phyloP scores from a whole-genome alignment of 1,284 basidiomycete species.

The Tilletia indica region DNA sequence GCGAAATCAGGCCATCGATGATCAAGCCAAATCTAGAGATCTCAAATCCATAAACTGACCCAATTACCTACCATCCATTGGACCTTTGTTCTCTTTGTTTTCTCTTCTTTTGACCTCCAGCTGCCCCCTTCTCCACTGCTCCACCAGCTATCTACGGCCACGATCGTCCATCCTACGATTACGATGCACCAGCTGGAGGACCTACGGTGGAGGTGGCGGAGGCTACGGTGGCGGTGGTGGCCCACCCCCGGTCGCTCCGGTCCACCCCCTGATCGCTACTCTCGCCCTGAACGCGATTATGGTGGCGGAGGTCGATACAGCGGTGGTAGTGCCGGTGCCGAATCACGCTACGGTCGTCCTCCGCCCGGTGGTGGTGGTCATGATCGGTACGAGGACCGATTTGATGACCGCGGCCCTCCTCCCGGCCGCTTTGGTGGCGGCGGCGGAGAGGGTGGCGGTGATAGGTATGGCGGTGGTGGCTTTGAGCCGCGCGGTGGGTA shows the following conservation, averaged over 20 bases:
- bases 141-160: not conserved
- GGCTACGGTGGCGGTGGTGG: not conserved
- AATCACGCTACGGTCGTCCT: not conserved
- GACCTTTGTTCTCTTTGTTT: not conserved
- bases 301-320: not conserved
- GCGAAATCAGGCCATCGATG: too few species aligned
- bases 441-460: not conserved
- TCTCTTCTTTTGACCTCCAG: not conserved
- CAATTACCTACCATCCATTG: not conserved
- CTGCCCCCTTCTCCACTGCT: not conserved
- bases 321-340: too few species aligned
- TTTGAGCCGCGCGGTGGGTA: not conserved
- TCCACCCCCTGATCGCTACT: not conserved
- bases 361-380: not conserved
- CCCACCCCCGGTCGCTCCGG: not conserved
- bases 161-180: not conserved
- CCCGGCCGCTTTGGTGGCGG: conserved; percentile 1
- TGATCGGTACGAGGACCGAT: not conserved
- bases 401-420: not conserved
- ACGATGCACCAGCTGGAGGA: not conserved
- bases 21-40: too few species aligned
- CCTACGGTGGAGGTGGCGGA: not conserved
- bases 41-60: too few species aligned
- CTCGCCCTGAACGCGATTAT: not conserved
- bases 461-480: not conserved